These are phyloP conservation scores for Basidioascus undulatus DNA, from an alignment of 768 basidiomycete genomes.

Conservation along the genomic window DNA sequence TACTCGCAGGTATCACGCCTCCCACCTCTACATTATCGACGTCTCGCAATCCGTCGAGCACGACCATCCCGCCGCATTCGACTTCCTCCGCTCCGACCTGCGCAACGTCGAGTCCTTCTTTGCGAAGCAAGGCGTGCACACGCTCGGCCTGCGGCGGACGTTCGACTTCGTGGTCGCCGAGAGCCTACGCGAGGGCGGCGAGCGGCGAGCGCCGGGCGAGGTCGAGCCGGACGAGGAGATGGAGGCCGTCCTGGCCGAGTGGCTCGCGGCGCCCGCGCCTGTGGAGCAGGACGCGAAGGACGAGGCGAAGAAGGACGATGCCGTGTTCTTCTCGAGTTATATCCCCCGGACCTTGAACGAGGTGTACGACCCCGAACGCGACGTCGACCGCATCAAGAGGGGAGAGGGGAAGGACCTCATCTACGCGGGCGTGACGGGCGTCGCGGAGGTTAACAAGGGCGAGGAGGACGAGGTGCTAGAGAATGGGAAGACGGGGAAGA, in stretches of 20 bases:
- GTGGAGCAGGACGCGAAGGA: constrained; percentile 2
- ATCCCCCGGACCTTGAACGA: constrained; percentile 83
- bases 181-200: constrained; percentile 11
- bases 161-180: constrained; percentile 50
- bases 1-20: constrained; percentile 20
- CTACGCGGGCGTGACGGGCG: constrained; percentile 64
- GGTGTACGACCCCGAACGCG: constrained; percentile 82
- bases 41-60: constrained; percentile 98
- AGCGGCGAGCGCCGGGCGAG: constrained; percentile 8
- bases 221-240: constrained; percentile 19
- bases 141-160: constrained; percentile 51
- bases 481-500: constrained; percentile 19
- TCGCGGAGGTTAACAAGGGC: constrained; percentile 19
- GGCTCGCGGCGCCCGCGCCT: neutral
- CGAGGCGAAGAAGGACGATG: constrained; percentile 41
- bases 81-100: constrained; percentile 80
- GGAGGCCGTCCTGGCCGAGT: constrained; percentile 5
- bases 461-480: constrained; percentile 10
- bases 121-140: constrained; percentile 40
- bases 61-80: constrained; percentile 86
- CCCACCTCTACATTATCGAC: constrained; percentile 78
- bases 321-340: constrained; percentile 68
- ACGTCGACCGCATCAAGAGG: constrained; percentile 44
- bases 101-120: constrained; percentile 89
- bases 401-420: constrained; percentile 55